Evolutionary conservation across 768 basidiomycete genomes (phyloP), one percentile per base, ranked within the genome.

Genomic region (Trametopsis cervina): DNA sequence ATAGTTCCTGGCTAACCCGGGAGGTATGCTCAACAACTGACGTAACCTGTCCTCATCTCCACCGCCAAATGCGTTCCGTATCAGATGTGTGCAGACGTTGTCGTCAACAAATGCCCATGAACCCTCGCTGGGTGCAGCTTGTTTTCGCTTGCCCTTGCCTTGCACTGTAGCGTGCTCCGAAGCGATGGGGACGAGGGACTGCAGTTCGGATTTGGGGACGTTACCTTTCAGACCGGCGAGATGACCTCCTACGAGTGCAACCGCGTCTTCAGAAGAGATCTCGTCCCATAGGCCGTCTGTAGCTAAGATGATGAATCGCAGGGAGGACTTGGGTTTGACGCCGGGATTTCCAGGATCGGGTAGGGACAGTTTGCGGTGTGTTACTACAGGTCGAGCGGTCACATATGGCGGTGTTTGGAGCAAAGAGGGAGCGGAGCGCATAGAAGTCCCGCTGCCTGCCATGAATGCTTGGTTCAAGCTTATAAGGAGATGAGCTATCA

Each of bases 381-480:
- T 86, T 23, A 93, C 80, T 27, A 89, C 89, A 2, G 92, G 92
- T 5, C 73, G 72, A 13, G 92, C 81, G 25, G 76, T 93, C 20
- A 95, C 91, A 64, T 95, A 96, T n/a, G 92, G 92, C 2, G 92
- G 92, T 3, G 93, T 90, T 64, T 84, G 86, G 65, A 88, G 78
- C 18, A 74, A 65, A 12, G 75, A 46, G 12, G 83, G 85, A 2
- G 82, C 67, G 5, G 74, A 65, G 18, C 87, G 79, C 62, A 86
- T 67, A 1, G 76, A 67, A 49, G 69, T 69, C 38, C 75, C 74
- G 58, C 76, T 85, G 44, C 82, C 83, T 44, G 73, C 69, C 59
- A 85, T 69, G 69, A 87, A 88, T 17, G 79, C 80, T 50, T 80
- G 71, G 56, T 74, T 80, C 55, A 89, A 60, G 15, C 80, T 81